A percentile compares a stretch with the other conserved stretches of the same genome.
Evolutionary conservation across 2,329 filamentous ascomycete species (phyloP).

Genomic region (Emergomyces africanus): DNA sequence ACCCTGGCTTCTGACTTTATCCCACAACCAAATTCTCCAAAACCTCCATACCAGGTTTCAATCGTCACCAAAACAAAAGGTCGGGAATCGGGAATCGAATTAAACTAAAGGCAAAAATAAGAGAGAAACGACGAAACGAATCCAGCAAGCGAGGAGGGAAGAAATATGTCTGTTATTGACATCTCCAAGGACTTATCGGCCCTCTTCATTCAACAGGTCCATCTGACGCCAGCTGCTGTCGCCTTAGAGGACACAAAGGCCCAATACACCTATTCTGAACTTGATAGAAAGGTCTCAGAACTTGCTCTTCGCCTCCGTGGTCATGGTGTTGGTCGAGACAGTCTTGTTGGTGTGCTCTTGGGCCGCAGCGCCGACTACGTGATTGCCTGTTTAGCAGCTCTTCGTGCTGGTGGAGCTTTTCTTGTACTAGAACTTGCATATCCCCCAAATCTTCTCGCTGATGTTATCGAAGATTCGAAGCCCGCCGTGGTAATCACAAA

Average conservation of each 20-base stretch:
- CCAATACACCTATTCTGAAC: slow-evolving; percentile 58
- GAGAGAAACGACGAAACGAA: neutral
- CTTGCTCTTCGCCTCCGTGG: slow-evolving; percentile 50
- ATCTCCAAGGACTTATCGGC: slow-evolving; percentile 58
- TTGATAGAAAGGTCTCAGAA: slow-evolving; percentile 53
- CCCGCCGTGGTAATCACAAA: slow-evolving; percentile 60
- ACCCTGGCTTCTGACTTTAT: neutral
- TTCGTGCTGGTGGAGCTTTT: slow-evolving; percentile 67
- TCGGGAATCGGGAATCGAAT: neutral
- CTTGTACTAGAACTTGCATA: slow-evolving; percentile 70
- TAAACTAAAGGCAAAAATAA: neutral
- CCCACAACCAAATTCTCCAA: neutral
- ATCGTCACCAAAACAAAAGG: neutral
- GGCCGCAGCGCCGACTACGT: slow-evolving; percentile 67
- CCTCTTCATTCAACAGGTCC: slow-evolving; percentile 57
- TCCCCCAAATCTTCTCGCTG: slow-evolving; percentile 57
- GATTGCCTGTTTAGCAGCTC: slow-evolving; percentile 63
- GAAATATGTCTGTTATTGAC: slow-evolving; percentile 39
- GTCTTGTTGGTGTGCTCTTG: slow-evolving; percentile 61
- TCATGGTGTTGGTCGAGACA: slow-evolving; percentile 59
- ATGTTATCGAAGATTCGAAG: slow-evolving; percentile 63
- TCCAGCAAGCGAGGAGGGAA: neutral
- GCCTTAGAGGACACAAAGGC: slow-evolving; percentile 59
- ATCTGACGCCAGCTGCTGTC: slow-evolving; percentile 53
- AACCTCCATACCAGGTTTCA: neutral